These are phyloP conservation scores for Hypoxylon sp. DNA, from an alignment of 2,329 filamentous ascomycete genomes.

Conservation along the genomic window DNA sequence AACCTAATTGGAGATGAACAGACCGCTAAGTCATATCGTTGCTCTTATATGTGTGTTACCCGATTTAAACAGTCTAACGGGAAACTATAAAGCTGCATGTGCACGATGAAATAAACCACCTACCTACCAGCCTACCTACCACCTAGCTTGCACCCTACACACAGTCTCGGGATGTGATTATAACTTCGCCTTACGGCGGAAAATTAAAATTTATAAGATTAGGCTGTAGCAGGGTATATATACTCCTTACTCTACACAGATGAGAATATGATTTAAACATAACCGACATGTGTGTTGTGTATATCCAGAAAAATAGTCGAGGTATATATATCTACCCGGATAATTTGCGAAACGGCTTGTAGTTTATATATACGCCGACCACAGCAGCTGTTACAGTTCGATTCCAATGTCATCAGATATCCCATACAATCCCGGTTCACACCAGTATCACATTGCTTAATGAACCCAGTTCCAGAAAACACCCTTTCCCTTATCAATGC, in stretches of 20 bases:
- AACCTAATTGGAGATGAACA: slow-evolving; percentile 9
- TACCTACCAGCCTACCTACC: neutral
- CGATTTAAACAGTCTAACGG: neutral
- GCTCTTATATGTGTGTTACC: neutral
- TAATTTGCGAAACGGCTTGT: neutral
- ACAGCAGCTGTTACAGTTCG: neutral
- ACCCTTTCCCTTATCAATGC: slow-evolving; percentile 22
- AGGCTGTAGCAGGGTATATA: neutral
- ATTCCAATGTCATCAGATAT: neutral
- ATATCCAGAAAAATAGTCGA: neutral
- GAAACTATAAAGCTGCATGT: neutral
- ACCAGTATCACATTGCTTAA: slow-evolving; percentile 9
- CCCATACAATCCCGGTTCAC: slow-evolving; percentile 10
- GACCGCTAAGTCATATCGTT: neutral
- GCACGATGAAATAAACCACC: neutral
- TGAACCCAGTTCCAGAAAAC: slow-evolving; percentile 6
- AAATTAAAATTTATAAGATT: neutral
- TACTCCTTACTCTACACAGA: neutral
- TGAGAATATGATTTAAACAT: too few species aligned
- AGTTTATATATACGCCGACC: slow-evolving; percentile 11
- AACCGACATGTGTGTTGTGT: too few species aligned
- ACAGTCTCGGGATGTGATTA: neutral
- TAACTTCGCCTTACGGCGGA: neutral
- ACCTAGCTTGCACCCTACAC: neutral
- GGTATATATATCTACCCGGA: too few species aligned